These are phyloP conservation scores for Mycoemilia scoparia DNA, from an alignment of 192 early-diverging fungal genomes.

Conservation along the genomic window DNA sequence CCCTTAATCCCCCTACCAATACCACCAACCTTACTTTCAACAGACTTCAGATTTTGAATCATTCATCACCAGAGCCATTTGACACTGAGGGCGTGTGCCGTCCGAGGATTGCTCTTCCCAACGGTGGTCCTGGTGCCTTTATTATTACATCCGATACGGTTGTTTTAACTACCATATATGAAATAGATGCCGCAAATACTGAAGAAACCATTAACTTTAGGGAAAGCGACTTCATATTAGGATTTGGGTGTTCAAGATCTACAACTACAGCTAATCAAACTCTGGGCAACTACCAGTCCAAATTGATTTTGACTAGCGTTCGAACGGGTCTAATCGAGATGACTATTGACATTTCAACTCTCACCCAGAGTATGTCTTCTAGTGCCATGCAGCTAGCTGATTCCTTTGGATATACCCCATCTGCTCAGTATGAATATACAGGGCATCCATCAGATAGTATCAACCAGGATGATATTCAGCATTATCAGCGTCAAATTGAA, in stretches of 20 bases:
- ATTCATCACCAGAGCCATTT: neutral
- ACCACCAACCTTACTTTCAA: too few relatives aligned
- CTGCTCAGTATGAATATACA: too few relatives aligned
- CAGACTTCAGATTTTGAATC: conserved; percentile 8
- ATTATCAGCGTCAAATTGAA: conserved; percentile 18
- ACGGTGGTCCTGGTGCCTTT: conserved; percentile 9
- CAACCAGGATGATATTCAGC: too few relatives aligned
- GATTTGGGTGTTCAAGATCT: too few relatives aligned
- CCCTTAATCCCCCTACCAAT: too few relatives aligned
- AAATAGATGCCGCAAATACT: conserved; percentile 3
- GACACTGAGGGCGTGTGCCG: neutral
- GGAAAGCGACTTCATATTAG: conserved; percentile 7
- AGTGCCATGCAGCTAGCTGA: too few relatives aligned
- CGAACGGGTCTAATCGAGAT: conserved; percentile 18
- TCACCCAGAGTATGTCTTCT: too few relatives aligned
- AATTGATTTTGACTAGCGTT: conserved; percentile 9
- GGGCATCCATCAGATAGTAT: too few relatives aligned
- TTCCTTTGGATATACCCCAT: too few relatives aligned
- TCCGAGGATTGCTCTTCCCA: conserved; percentile 11
- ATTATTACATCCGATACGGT: conserved; percentile 7
- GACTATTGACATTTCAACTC: conserved; percentile 2
- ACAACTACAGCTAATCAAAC: too few relatives aligned
- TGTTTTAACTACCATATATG: conserved; percentile 1
- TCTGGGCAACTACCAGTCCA: too few relatives aligned
- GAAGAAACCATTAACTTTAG: conserved; percentile 16